Base-by-base conservation (phyloP, 208 protist genomes). In the Sergeia podlipaevii region DNA sequence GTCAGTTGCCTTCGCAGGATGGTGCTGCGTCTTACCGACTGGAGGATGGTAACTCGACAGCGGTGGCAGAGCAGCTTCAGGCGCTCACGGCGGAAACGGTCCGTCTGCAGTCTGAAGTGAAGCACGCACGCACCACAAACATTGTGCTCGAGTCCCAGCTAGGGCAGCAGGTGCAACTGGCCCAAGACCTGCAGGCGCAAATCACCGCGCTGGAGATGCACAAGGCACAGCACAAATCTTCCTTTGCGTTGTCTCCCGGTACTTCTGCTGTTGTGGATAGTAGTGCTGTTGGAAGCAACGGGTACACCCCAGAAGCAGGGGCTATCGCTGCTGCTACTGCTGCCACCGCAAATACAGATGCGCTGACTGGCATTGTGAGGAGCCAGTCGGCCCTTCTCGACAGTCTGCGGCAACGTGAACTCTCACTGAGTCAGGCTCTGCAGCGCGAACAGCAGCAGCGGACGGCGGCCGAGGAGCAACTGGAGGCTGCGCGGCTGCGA, bases 381-480 rank as follows among this genome's bases (percentile, higher is more conserved):
- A 83, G 77, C 41, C 87, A 94, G 55, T 74, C 63, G 29, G 78
- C 74, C 1, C 80, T 94, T 59, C 74, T 91, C 45, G 83, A 87
- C 26, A 91, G 75, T 48, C 50, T 94, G 37, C 77, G 87, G 6
- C 70, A 86, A 56, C 80, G 88, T 8, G 84, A 91, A 52, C 52
- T 70, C 46, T 53, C 55, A 30, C 60, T 95, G n/a, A 69, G 72
- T 23, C 52, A 72, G 42, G 79, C 90, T 48, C 50, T 91, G 20
- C 70, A 85, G 13, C 68, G 65, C 3, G 71, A 83, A 52, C 67
- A 51, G 32, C 51, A 62, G 54, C 70, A 79, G 24, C 42, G 68
- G 7, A 58, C 43, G 8, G 28, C 54, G 3, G 48, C 77, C 39
- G 68, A 75, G 59, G 33, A 56, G 27, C 70, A 80, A 55, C 64